Base-by-base conservation (phyloP, 331 rosid species). In the Erythrophleum ivorense region DNA sequence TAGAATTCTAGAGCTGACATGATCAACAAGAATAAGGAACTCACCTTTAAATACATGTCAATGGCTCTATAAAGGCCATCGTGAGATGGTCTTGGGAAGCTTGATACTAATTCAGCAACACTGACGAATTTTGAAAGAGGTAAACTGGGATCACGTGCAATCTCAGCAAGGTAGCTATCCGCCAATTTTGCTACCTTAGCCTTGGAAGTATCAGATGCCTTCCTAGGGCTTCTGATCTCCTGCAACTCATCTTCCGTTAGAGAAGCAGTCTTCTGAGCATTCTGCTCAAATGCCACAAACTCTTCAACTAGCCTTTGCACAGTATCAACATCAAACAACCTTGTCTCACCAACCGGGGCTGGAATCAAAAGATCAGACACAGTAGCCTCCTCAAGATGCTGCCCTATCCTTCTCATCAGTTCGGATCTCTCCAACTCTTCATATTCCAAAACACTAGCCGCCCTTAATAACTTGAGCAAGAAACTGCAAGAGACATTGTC, bases 61-160 rank as follows among this genome's bases (percentile, higher is more conserved):
- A 95, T 88, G 81, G 98, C 93, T 5, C 98, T 97, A 86, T 95
- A 95, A 63, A 95, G 79, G 58, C 98, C 91, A 75, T 95, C 97
- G 74, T 95, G 99, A 75, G 92, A 87, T 57, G 90, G 81, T 82
- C 94, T 86, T 16, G 98, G 85, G 88, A 88, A 91, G 91, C 84
- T 79, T 59, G 92, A 89, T 46, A 88, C 92, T 73, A 88, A 80
- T 63, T 93, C 92, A 13, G 97, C 97, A 76, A 93, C 87, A 64
- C 7, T 50, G 34, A 88, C 84, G 78, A 95, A 95, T 78, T 85
- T 90, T 9, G 84, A 38, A n/a, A 86, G 62, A 7, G 91, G 88
- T 76, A 95, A 85, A 80, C 73, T 90, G 1, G 94, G 93, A 89
- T 95, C 98, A 1, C 85, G 89, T 2, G 94, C 88, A 65, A 90